Evolutionary conservation across 495 filamentous ascomycete species (phyloP).

Genomic region (Trichoderma parareesei): DNA sequence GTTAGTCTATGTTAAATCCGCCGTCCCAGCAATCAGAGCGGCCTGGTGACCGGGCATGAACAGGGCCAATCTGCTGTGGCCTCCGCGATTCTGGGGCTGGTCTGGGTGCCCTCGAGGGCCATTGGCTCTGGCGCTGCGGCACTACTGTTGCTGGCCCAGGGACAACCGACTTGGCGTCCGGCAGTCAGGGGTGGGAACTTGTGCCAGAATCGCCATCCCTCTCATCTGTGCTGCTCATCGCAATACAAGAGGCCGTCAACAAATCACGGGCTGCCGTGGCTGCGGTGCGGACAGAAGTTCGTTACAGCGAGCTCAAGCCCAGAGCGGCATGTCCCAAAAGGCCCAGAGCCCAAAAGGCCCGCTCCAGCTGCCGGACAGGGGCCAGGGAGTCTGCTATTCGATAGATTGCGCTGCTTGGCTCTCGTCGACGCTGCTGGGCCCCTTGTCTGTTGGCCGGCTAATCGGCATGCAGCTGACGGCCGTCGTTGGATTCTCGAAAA

Average conservation of each 20-base stretch:
- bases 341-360: background rate
- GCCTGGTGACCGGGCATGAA: background rate
- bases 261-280: background rate
- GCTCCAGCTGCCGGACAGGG: background rate
- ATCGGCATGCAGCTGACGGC: constrained; percentile 4
- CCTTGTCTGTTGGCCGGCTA: background rate
- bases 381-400: background rate
- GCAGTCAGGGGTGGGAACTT: constrained; percentile 5
- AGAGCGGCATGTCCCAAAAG: constrained; percentile 4
- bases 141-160: too few species aligned
- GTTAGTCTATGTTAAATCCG: background rate
- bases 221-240: background rate
- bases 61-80: background rate
- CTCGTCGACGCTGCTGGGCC: background rate
- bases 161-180: background rate
- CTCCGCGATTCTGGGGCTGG: background rate
- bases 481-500: background rate
- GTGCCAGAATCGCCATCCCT: constrained; percentile 4
- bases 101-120: background rate
- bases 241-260: too few species aligned
- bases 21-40: background rate
- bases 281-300: background rate
- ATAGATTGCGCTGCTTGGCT: background rate
- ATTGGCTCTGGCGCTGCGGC: background rate
- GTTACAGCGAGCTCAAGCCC: constrained; percentile 4